A percentile compares a stretch with the other conserved stretches of the same genome.
phyloP scores from a whole-genome alignment of 768 basidiomycete genomes.

The Clitopilus passeckerianus region DNA sequence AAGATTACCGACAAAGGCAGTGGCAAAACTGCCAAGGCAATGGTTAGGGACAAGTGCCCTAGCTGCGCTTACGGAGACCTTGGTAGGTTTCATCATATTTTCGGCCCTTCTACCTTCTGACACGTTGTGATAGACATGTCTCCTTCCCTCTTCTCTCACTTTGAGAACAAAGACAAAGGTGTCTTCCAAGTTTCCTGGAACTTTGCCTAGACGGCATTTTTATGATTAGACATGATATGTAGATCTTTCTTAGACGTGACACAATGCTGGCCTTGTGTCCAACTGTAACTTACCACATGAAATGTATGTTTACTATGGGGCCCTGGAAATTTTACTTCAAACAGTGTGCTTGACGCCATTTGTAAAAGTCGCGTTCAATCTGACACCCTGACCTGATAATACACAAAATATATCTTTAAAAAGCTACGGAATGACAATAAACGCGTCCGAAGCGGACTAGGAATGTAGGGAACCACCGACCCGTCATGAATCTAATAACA shows the following conservation, averaged over 20 bases:
- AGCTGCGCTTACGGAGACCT: conserved; percentile 14
- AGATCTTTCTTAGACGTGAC: neutral
- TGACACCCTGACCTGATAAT: too few species aligned
- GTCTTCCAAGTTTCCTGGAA: conserved; percentile 10
- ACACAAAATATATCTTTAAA: too few species aligned
- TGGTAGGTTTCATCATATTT: conserved; percentile 8
- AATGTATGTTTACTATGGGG: neutral
- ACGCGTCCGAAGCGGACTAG: too few species aligned
- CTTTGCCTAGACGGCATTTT: conserved; percentile 6
- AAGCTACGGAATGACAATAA: too few species aligned
- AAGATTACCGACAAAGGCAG: conserved; percentile 9
- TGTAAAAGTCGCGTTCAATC: too few species aligned
- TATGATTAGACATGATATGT: neutral
- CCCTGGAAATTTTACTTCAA: neutral
- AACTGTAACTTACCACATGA: neutral
- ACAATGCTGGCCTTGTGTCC: neutral
- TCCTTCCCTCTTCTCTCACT: conserved; percentile 14
- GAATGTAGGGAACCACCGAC: conserved; percentile 69
- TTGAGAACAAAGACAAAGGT: conserved; percentile 11
- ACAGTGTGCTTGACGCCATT: too few species aligned
- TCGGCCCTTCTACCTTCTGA: neutral
- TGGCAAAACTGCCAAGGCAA: conserved; percentile 13
- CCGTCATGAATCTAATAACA: conserved; percentile 50
- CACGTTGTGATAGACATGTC: conserved; percentile 14
- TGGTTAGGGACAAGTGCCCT: conserved; percentile 16